Conservation (phyloP, 2,329 filamentous ascomycete species). For the Pyrenophora tritici-repentis region DNA sequence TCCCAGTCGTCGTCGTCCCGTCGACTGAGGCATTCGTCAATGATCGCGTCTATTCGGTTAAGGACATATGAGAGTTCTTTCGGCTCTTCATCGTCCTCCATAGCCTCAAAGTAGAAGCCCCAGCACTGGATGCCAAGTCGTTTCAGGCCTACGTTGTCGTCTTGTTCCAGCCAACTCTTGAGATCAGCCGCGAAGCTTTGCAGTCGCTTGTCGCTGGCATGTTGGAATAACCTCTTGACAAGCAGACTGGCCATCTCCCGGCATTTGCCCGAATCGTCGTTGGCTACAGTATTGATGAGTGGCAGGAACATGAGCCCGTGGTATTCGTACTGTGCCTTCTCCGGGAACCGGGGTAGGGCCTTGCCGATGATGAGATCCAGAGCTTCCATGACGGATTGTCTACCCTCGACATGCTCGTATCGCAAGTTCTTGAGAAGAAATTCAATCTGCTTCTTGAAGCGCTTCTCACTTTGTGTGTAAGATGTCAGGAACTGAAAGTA, state of each 20-base stretch:
- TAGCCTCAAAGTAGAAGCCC: constrained; percentile 77
- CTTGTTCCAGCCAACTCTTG: constrained; percentile 75
- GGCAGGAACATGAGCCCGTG: constrained; percentile 83
- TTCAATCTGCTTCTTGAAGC: constrained; percentile 85
- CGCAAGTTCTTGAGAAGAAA: constrained; percentile 91
- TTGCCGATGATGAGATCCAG: constrained; percentile 86
- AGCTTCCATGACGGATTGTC: constrained; percentile 91
- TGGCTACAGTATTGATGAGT: constrained; percentile 80
- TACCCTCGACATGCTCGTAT: constrained; percentile 85
- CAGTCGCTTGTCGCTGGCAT: constrained; percentile 73
- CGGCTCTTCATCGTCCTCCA: constrained; percentile 56
- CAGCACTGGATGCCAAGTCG: constrained; percentile 80
- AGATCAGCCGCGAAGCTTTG: constrained; percentile 73
- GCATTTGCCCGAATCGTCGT: constrained; percentile 87
- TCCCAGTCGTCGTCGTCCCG: constrained; percentile 68
- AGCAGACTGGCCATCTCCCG: constrained; percentile 79
- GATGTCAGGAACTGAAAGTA: constrained; percentile 95
- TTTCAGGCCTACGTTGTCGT: constrained; percentile 71
- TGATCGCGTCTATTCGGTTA: constrained; percentile 56
- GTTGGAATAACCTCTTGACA: constrained; percentile 78
- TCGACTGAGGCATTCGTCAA: constrained; percentile 56
- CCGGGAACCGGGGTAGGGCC: constrained; percentile 60
- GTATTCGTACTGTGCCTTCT: constrained; percentile 77
- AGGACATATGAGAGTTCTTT: constrained; percentile 69
- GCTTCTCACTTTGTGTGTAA: constrained; percentile 87